Evolutionary conservation across 2,329 filamentous ascomycete genomes (phyloP).

Genomic region (Dactylonectria macrodidyma): DNA sequence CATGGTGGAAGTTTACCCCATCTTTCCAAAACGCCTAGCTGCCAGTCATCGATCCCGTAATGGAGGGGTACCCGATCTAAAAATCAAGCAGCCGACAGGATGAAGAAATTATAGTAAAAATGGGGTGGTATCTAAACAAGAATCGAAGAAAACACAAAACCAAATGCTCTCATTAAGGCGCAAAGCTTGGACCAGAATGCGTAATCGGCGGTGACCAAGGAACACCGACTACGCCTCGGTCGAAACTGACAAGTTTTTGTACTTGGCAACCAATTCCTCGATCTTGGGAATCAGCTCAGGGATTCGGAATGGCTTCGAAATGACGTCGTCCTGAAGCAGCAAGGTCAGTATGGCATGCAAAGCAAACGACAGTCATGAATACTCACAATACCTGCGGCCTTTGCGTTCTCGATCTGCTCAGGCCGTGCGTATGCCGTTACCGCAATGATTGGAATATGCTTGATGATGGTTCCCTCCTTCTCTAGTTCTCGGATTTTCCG

Average conservation of each 20-base stretch:
- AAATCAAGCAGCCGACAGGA: conserved; percentile 20
- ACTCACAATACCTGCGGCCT: conserved; percentile 80
- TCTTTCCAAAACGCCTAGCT: conserved; percentile 43
- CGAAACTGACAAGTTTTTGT: conserved; percentile 52
- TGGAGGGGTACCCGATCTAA: conserved; percentile 30
- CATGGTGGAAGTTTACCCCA: conserved; percentile 26
- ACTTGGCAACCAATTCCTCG: conserved; percentile 66
- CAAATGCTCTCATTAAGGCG: conserved; percentile 2
- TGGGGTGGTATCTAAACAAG: conserved; percentile 37
- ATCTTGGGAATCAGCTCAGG: conserved; percentile 79
- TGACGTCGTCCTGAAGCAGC: conserved; percentile 76
- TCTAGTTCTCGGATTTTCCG: conserved; percentile 79
- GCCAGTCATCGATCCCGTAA: conserved; percentile 37
- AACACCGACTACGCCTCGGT: conserved; percentile 21
- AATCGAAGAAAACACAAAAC: conserved; percentile 9
- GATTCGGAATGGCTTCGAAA: conserved; percentile 86
- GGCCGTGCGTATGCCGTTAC: conserved; percentile 85
- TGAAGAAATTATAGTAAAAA: conserved; percentile 29
- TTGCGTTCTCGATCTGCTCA: conserved; percentile 80
- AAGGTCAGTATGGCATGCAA: conserved; percentile 21
- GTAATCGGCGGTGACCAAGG: conserved; percentile 2
- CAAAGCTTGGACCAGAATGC: conserved; percentile 21
- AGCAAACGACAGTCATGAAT: background rate
- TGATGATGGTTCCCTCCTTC: conserved; percentile 69
- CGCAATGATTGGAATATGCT: conserved; percentile 84